These are phyloP conservation scores for Sporothrix euskadiensis DNA, from an alignment of 2,329 filamentous ascomycete genomes.

Conservation along the genomic window DNA sequence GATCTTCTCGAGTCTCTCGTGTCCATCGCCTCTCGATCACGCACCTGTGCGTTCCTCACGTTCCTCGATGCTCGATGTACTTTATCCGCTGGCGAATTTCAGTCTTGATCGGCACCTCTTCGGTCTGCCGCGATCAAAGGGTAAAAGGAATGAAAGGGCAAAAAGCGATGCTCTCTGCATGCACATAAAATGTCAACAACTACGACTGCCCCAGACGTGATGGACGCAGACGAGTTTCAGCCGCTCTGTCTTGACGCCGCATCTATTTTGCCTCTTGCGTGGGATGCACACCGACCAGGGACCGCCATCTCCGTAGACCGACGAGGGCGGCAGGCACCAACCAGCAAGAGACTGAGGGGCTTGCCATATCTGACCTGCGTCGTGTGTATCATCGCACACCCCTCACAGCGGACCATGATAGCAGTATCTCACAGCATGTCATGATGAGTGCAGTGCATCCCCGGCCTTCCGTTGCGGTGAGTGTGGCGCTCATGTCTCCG, in stretches of 20 bases:
- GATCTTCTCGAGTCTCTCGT: background rate
- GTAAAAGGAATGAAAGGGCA: background rate
- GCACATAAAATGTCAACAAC: background rate
- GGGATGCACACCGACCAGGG: background rate
- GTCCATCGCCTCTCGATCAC: slow-evolving; percentile 4
- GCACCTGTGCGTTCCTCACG: no score
- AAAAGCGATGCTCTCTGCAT: background rate
- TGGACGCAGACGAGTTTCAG: slow-evolving; percentile 19
- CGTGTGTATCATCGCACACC: background rate
- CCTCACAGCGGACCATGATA: background rate
- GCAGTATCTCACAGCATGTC: background rate
- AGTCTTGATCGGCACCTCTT: background rate
- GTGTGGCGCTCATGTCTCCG: background rate
- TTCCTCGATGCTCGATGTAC: background rate
- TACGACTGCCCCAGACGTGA: background rate
- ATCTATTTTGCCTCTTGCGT: slow-evolving; percentile 4
- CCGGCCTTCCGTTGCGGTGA: background rate
- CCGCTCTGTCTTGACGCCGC: background rate
- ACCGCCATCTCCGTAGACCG: background rate
- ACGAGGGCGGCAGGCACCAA: background rate
- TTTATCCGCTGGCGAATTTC: background rate
- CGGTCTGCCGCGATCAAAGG: background rate
- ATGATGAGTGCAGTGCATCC: background rate
- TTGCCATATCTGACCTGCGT: background rate
- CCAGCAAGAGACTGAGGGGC: background rate